Percentiles rank a stretch among this genome's conserved stretches.
Evolutionary conservation across 2,329 filamentous ascomycete species (phyloP).

Genomic region (Xylariaceae sp.): DNA sequence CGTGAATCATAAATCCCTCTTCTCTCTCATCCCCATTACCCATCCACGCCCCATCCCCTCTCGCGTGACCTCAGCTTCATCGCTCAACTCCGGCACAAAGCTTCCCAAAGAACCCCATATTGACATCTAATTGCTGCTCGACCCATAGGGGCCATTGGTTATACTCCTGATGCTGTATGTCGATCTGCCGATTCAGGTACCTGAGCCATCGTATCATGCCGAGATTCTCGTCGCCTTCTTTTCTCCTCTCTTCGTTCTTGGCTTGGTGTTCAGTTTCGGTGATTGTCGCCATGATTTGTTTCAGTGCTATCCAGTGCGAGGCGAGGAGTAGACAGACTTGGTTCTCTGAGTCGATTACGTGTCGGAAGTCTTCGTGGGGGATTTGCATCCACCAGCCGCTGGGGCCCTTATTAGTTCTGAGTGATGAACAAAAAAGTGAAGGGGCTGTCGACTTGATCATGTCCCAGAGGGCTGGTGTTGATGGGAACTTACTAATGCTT

Average conservation of each 20-base stretch:
- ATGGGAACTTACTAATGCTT: conserved; percentile 36
- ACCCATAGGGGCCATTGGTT: conserved; percentile 55
- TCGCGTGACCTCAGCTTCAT: too few species aligned
- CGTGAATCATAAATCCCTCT: too few species aligned
- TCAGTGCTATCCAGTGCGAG: conserved; percentile 52
- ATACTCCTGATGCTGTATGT: conserved; percentile 40
- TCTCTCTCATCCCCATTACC: too few species aligned
- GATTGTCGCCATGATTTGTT: conserved; percentile 51
- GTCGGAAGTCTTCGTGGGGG: conserved; percentile 48
- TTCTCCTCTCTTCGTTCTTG: conserved; percentile 19
- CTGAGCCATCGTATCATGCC: conserved; percentile 49
- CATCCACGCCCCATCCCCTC: too few species aligned
- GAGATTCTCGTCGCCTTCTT: conserved; percentile 29
- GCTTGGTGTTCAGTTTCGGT: conserved; percentile 36
- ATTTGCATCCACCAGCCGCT: conserved; percentile 55
- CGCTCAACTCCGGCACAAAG: too few species aligned
- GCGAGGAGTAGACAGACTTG: conserved; percentile 46
- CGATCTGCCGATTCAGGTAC: conserved; percentile 46
- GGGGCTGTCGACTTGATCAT: not conserved
- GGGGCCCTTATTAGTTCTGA: not conserved
- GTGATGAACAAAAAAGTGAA: not conserved
- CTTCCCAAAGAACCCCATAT: conserved; percentile 44
- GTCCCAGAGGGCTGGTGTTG: not conserved
- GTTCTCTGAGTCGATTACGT: conserved; percentile 44
- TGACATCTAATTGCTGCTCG: conserved; percentile 43